phyloP scores from a whole-genome alignment of 345 rosid genomes.

The Durio zibethinus region DNA sequence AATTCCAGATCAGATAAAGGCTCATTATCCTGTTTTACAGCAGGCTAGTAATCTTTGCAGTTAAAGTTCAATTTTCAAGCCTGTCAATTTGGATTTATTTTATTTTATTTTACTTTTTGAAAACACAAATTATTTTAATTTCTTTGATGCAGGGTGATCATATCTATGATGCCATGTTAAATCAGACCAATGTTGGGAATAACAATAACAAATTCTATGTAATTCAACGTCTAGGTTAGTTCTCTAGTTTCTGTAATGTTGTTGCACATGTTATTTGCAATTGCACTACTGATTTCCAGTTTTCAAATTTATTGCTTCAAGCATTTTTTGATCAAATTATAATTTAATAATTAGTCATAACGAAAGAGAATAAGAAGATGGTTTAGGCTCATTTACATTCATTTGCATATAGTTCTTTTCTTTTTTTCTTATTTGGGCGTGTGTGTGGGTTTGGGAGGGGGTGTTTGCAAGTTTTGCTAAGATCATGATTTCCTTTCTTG shows the following conservation, averaged over 20 bases:
- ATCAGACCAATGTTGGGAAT: conserved; percentile 70
- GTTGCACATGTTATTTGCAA: not conserved
- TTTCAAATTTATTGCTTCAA: not conserved
- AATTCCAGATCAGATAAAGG: conserved; percentile 72
- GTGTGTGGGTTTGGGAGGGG: too few species aligned
- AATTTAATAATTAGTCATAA: not conserved
- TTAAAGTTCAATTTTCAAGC: not conserved
- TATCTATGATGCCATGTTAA: conserved; percentile 78
- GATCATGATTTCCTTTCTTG: conserved; percentile 10
- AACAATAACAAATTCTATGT: conserved; percentile 84
- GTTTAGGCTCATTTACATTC: not conserved
- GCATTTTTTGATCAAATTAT: not conserved
- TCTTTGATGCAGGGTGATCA: conserved; percentile 56
- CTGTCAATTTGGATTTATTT: not conserved
- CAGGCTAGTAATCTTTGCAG: conserved; percentile 32
- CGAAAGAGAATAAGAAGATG: not conserved
- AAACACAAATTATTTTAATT: conserved; percentile 1
- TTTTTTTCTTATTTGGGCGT: not conserved
- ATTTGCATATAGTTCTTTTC: not conserved
- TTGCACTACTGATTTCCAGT: too few species aligned
- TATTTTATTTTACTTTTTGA: too few species aligned
- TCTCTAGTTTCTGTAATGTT: conserved; percentile 13
- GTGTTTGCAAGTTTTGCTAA: conserved; percentile 2
- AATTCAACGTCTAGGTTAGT: conserved; percentile 73
- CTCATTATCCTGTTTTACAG: conserved; percentile 70